Evolutionary conservation across 192 early-diverging fungal species (phyloP).

Genomic region (Paraglomus brasilianum): DNA sequence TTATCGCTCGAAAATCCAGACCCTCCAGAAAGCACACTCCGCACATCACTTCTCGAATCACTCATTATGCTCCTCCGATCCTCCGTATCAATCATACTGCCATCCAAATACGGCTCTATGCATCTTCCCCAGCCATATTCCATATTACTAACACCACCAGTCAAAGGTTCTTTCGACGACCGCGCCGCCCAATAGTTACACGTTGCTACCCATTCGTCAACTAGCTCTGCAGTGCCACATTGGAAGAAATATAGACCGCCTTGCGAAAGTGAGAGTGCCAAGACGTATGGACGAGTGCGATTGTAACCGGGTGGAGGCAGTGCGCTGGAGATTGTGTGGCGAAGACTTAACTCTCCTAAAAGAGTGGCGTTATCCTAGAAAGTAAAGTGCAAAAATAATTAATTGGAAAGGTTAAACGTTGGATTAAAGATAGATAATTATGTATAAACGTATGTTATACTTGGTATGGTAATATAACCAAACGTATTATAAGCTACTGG

Average conservation of each 20-base stretch:
- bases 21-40: slow-evolving; percentile 16
- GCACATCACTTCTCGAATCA: slow-evolving; percentile 30
- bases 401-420: slow-evolving; percentile 36
- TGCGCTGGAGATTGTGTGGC: slow-evolving; percentile 81
- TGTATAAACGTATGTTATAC: too few relatives aligned
- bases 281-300: slow-evolving; percentile 71
- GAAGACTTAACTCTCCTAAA: slow-evolving; percentile 54
- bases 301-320: slow-evolving; percentile 87
- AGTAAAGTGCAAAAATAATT: not conserved
- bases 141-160: slow-evolving; percentile 83
- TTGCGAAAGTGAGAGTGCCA: slow-evolving; percentile 79
- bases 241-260: slow-evolving; percentile 94
- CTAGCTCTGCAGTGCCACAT: slow-evolving; percentile 61
- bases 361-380: slow-evolving; percentile 39
- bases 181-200: slow-evolving; percentile 96
- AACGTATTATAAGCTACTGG: too few relatives aligned
- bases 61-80: slow-evolving; percentile 30
- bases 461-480: too few relatives aligned
- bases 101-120: slow-evolving; percentile 39
- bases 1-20: slow-evolving; percentile 39
- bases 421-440: too few relatives aligned
- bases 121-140: slow-evolving; percentile 90
- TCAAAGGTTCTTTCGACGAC: slow-evolving; percentile 84
- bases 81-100: slow-evolving; percentile 23
- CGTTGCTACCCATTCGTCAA: slow-evolving; percentile 81